Evolutionary conservation across 306 rosid species (phyloP), one percentile per base, ranked within the genome.

Genomic region (Casuarina glauca): DNA sequence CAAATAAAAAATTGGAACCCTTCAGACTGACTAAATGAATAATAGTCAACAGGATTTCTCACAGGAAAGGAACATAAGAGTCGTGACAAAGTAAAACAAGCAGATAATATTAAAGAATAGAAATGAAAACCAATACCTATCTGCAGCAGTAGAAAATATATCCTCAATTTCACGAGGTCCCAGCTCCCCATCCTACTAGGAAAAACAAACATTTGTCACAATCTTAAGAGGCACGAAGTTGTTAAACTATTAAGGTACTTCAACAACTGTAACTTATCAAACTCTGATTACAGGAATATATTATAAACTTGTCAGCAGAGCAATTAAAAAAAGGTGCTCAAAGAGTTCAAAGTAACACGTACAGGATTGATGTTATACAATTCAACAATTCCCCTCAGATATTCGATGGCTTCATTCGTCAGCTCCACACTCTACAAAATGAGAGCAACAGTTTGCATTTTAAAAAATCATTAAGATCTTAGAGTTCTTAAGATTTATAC

Each of bases 121-220:
- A 50, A 19, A 80, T 26, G 46, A 13, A 72, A 67, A 62, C 17
- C 55, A 78, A 74, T 87, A 95, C 99, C 97, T 88, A 78, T 91
- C 97, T 0, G 99, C 97, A 80, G 99, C 97, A 36, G 97, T 95
- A 63, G 99, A 95, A 89, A 95, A 95, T 74, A 95, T 75, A 81
- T 95, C 99, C 13, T 87, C 97, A 68, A 93, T 75, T 81, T 95
- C 99, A 45, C 91, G 97, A 67, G 99, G 89, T 73, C 87, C 85
- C 54, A 95, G 82, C 86, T 82, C 85, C 76, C 97, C 97, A 84
- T 95, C 97, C 99, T 95, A 81, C 52, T 62, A 68, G 61, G 20
- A 73, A 67, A 39, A 74, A 64, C 66, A 79, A 81, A 60, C 9
- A 70, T 20, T n/a, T 6, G 13, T 76, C 76, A 79, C 15, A 12